A percentile compares a stretch with the other conserved stretches of the same genome.
phyloP scores from a whole-genome alignment of 202 grass and related monocot species.

The Carex arenaria region DNA sequence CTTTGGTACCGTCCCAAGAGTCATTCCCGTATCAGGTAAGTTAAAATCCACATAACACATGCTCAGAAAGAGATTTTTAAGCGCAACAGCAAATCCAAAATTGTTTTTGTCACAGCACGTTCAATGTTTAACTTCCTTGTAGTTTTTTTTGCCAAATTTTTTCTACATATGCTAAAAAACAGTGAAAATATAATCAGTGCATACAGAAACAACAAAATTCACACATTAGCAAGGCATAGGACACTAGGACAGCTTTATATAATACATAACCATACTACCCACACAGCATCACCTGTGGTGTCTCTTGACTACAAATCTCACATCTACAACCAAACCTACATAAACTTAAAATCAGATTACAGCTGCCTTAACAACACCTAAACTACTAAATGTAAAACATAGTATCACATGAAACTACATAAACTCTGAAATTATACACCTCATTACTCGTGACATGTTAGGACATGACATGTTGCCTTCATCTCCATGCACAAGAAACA shows the following conservation, averaged over 20 bases:
- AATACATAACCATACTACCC: constrained; percentile 1
- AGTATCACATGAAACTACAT: neutral
- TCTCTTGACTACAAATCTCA: neutral
- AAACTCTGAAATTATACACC: neutral
- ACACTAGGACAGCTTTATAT: neutral
- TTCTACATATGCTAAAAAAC: neutral
- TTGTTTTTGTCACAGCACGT: neutral
- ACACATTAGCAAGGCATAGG: constrained; percentile 4
- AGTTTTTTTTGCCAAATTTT: neutral
- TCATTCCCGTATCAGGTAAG: neutral
- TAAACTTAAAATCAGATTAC: neutral
- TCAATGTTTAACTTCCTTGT: neutral
- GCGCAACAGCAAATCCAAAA: neutral
- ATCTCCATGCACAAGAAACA: constrained; percentile 86
- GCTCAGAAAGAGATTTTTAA: neutral
- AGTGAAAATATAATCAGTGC: neutral
- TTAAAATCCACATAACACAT: neutral
- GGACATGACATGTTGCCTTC: constrained; percentile 26
- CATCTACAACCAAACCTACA: neutral
- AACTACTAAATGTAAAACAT: neutral
- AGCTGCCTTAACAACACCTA: neutral
- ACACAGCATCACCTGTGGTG: neutral
- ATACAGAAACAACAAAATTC: neutral
- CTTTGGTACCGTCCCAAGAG: neutral
- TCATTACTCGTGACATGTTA: neutral